phyloP scores from a whole-genome alignment of 441 rosid genomes.

The Gossypium davidsonii region DNA sequence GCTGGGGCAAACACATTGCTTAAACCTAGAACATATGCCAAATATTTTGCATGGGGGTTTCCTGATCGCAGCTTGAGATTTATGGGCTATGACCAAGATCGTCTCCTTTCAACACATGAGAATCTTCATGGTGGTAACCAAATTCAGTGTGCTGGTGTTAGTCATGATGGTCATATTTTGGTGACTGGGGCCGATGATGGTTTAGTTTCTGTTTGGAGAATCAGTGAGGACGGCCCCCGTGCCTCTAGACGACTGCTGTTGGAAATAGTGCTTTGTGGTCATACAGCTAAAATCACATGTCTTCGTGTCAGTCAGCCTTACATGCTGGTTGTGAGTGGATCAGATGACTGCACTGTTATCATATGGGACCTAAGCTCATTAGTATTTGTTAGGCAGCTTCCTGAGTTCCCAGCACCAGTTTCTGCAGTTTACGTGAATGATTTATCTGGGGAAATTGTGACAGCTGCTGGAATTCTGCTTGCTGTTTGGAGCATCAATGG shows the following conservation, averaged over 20 bases:
- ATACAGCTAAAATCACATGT: constrained; percentile 79
- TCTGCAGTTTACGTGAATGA: constrained; percentile 90
- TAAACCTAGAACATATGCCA: constrained; percentile 82
- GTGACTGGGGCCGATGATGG: constrained; percentile 99
- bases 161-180: constrained; percentile 87
- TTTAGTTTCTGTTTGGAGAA: constrained; percentile 83
- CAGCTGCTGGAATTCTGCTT: constrained; percentile 94
- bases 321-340: constrained; percentile 93
- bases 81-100: constrained; percentile 95
- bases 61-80: constrained; percentile 97
- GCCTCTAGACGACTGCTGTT: constrained; percentile 43
- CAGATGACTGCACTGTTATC: constrained; percentile 90
- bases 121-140: constrained; percentile 96
- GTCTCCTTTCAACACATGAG: constrained; percentile 89
- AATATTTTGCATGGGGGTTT: constrained; percentile 95
- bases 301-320: constrained; percentile 94
- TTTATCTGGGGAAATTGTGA: constrained; percentile 87
- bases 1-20: constrained; percentile 70
- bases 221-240: constrained; percentile 64
- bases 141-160: constrained; percentile 82
- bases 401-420: constrained; percentile 74
- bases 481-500: constrained; percentile 99
- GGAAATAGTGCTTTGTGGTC: constrained; percentile 85
- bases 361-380: constrained; percentile 96
- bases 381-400: constrained; percentile 82